Base-by-base conservation (phyloP, 179 eudicot genomes). In the Beta lomatogona region DNA sequence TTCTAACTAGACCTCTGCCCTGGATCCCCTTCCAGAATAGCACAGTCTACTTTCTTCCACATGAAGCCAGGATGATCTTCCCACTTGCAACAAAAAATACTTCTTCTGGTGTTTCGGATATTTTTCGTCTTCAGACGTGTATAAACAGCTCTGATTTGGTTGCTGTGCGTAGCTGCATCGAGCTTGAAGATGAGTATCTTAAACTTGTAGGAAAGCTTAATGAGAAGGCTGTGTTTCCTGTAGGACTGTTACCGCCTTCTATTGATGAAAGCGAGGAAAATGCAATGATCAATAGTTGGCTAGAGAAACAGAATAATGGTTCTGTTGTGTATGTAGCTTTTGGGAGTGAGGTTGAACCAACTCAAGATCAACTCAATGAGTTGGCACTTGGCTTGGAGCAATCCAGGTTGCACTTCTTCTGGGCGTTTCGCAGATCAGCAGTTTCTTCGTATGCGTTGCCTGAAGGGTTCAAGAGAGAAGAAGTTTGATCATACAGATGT, bases 121-220 rank as follows among this genome's bases (percentile, higher is more conserved):
- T 9, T 31, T 61, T 61, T 61, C 66, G 66, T n/a, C 28, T 0
- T 61, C 28, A n/a, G 28, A 9, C 28, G n/a, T 8, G 28, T 9
- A 14, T 61, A 0, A 3, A 21, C 2, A 31, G 66, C 31, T 61
- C 28, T 2, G 31, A 61, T 61, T 46, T 79, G n/a, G 4, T 86
- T 0, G 75, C 75, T 18, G 45, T 87, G 1, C 84, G 88, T 10
- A 84, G 86, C 45, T 89, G 89, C 28, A 9, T 10, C 2, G 91
- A 86, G 77, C 83, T 89, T 18, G 88, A 91, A 65, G 78, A 81
- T 1, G 83, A 88, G 1, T 84, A 86, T 85, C 12, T 91, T 61
- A 69, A 79, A 22, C 82, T 89, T 5, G 69, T 86, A 0, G 80
- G 75, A 53, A 79, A 84, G 66, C 84, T 87, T 46, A 77, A 85